Conservation (phyloP, 2,329 filamentous ascomycete species). For the Pseudonectria foliicola region DNA sequence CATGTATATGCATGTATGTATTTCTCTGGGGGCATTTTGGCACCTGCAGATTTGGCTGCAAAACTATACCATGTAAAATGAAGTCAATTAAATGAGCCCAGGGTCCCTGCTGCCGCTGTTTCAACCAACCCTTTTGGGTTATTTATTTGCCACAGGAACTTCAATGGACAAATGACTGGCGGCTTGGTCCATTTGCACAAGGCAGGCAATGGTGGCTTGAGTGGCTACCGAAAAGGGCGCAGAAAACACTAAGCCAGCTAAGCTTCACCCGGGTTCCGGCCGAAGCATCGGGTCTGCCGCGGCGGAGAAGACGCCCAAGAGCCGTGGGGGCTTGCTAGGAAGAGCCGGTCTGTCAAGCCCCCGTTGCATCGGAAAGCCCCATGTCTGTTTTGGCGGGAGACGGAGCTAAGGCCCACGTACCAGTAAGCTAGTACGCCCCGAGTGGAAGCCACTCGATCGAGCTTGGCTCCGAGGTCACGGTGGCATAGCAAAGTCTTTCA, state of each 20-base stretch:
- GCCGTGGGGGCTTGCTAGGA: constrained; percentile 2
- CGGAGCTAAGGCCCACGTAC: background rate
- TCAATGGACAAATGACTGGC: constrained; percentile 14
- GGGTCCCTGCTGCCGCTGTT: constrained; percentile 18
- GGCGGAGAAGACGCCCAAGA: constrained; percentile 4
- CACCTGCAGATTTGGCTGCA: too few species aligned
- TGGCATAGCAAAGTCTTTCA: background rate
- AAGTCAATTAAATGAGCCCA: constrained; percentile 15
- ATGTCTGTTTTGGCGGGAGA: constrained; percentile 3
- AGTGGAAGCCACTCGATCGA: background rate
- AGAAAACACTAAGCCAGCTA: background rate
- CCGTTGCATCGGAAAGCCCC: constrained; percentile 5
- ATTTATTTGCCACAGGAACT: constrained; percentile 5
- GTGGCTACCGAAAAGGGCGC: constrained; percentile 3
- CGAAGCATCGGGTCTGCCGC: constrained; percentile 6
- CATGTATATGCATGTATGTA: background rate
- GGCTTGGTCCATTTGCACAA: constrained; percentile 6
- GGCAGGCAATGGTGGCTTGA: background rate
- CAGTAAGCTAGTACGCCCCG: background rate
- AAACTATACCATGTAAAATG: constrained; percentile 1
- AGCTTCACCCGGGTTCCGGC: constrained; percentile 13
- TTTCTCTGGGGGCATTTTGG: background rate
- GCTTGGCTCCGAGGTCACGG: background rate
- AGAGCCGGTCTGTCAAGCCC: constrained; percentile 4
- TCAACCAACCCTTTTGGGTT: constrained; percentile 17